Evolutionary conservation across 2,329 filamentous ascomycete species (phyloP), one percentile per base, ranked within the genome.

Genomic region (Neonectria ditissima): DNA sequence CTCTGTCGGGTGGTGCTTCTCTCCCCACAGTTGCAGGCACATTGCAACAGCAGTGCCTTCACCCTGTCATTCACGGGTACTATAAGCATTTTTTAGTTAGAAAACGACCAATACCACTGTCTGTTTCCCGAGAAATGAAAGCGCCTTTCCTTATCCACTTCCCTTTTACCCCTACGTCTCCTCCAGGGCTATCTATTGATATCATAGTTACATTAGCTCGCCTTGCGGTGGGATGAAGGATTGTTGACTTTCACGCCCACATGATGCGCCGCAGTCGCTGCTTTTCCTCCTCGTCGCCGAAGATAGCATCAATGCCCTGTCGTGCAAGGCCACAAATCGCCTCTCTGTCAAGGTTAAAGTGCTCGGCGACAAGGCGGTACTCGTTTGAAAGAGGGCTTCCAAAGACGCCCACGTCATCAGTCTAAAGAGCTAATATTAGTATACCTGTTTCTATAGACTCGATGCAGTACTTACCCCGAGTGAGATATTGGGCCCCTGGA

Each of bases 351-450:
- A 96, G 81, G 0, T 78, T 75, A 72, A 96, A 96, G 74, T 94
- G 88, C 68, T 89, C 78, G 1, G 91, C 89, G 4, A 91, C 91
- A 2, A 96, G 85, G 8, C 83, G 80, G 76, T 94, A 95, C 76
- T 97, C 93, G 69, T 93, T 89, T 1, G 91, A 94, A 4, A 94
- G 78, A 0, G 87, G 83, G 73, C 91, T 94, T 53, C 89, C 90
- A 72, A 96, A 96, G 22, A 96, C 88, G 2, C 92, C 93, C 10
- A 95, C 90, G 72, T 96, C 92, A 74, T 96, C 93, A 1, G 92
- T 96, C 91, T 94, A 64, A 5, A 44, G 7, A 44, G 52, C 16
- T 16, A 11, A 1, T 7, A 11, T 73, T 26, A 73, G 63, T 18
- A 47, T 32, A 10, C 10, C 4, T 52, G 32, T 14, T 5, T 22